These are phyloP conservation scores for Anacardium occidentale DNA, from an alignment of 345 rosid genomes.

Conservation along the genomic window DNA sequence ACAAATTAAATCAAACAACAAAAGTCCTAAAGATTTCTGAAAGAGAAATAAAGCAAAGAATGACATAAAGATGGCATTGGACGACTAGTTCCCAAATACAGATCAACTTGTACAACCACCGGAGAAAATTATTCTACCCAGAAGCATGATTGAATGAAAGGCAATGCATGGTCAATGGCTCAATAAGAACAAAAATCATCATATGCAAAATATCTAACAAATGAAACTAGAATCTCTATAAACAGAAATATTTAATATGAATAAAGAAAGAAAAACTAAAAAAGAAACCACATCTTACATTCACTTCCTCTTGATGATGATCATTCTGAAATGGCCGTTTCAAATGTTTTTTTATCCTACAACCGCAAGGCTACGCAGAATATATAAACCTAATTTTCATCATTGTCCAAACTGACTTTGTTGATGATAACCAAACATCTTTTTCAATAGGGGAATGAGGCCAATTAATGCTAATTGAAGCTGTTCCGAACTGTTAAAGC, in stretches of 20 bases:
- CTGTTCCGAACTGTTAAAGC: slow-evolving; percentile 85
- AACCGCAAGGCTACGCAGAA: slow-evolving; percentile 31
- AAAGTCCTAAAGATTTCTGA: no score
- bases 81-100: background rate
- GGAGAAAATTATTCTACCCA: background rate
- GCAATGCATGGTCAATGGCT: slow-evolving; percentile 8
- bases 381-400: slow-evolving; percentile 39
- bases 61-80: background rate
- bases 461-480: slow-evolving; percentile 75
- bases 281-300: slow-evolving; percentile 22
- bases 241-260: slow-evolving; percentile 1
- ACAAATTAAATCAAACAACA: no score
- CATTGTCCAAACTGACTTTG: slow-evolving; percentile 68
- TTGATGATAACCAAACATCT: slow-evolving; percentile 52
- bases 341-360: slow-evolving; percentile 22
- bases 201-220: slow-evolving; percentile 20
- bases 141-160: slow-evolving; percentile 6
- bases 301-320: slow-evolving; percentile 25
- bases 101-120: slow-evolving; percentile 1
- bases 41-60: no score
- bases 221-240: slow-evolving; percentile 19
- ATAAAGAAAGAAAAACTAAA: background rate
- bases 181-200: slow-evolving; percentile 24
- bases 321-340: slow-evolving; percentile 23
- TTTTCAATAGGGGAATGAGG: slow-evolving; percentile 71